phyloP scores from a whole-genome alignment of 345 rosid species.

The Populus euphratica region DNA sequence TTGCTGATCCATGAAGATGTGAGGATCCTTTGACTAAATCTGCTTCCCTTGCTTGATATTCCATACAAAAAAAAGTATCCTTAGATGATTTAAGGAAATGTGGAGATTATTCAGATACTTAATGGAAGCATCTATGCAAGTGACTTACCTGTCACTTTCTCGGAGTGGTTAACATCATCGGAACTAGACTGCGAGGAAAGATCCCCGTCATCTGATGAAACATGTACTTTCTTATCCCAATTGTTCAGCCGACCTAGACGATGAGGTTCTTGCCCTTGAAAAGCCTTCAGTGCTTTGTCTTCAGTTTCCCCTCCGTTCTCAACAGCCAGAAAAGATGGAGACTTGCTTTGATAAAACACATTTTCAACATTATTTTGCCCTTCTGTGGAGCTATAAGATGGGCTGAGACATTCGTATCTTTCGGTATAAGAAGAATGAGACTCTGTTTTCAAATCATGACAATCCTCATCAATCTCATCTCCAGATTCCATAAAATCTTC shows the following conservation, averaged over 20 bases:
- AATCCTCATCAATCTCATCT: slow-evolving; percentile 21
- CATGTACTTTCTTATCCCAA: slow-evolving; percentile 24
- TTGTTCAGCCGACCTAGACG: slow-evolving; percentile 18
- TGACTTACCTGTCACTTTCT: slow-evolving; percentile 37
- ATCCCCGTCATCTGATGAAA: slow-evolving; percentile 16
- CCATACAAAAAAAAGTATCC: background rate
- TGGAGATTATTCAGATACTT: too few relatives aligned
- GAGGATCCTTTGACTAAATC: slow-evolving; percentile 29
- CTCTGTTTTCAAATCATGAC: slow-evolving; percentile 22
- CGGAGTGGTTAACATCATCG: slow-evolving; percentile 11
- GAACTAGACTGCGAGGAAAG: slow-evolving; percentile 22
- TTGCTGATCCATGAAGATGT: slow-evolving; percentile 36
- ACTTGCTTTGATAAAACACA: background rate
- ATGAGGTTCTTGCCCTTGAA: slow-evolving; percentile 9
- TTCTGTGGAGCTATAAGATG: slow-evolving; percentile 12
- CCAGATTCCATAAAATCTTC: slow-evolving; percentile 26
- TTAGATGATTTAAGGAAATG: slow-evolving; percentile 5
- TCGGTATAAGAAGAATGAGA: slow-evolving; percentile 21
- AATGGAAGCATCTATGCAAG: background rate
- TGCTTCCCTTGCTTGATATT: slow-evolving; percentile 26
- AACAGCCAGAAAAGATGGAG: slow-evolving; percentile 9
- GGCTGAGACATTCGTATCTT: slow-evolving; percentile 20
- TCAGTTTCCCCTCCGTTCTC: slow-evolving; percentile 12
- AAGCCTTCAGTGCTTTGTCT: slow-evolving; percentile 3
- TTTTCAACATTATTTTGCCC: slow-evolving; percentile 22